Base-by-base conservation (phyloP, 192 early-diverging fungal species). In the Coemansia sp. region DNA sequence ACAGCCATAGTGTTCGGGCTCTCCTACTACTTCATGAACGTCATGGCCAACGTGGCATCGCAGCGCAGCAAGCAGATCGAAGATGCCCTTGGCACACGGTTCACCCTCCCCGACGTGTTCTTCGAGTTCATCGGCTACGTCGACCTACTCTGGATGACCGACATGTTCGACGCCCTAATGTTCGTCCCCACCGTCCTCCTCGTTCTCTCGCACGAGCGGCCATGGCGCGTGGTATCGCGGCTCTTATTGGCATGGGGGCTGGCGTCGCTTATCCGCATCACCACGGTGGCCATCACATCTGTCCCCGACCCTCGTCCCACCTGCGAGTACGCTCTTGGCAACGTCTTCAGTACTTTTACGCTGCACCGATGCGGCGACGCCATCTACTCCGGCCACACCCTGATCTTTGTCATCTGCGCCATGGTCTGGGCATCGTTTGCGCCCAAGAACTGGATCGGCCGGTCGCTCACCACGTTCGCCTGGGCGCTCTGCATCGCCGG, bases 301-400 rank as follows among this genome's bases (percentile, higher is more conserved):
- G 75, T 85, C 28, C 87, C 87, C 4, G 87, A 88, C 47, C 83
- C 87, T 2, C 83, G 87, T 2, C 67, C 78, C 4, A 72, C 78
- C 1, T 88, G 87, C 60, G 68, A 83, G 52, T 85, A 83, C 53
- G 82, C 75, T 2, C 20, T 65, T 2, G 83, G 80, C 48, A 81
- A 85, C 35, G 78, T 86, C 60, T 86, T 87, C 49, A 83, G 83
- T 1, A 71, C 83, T 3, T 87, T 88, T 54, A 58, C 69, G 16
- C 30, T 85, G 35, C 85, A 87, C 27, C 70, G 85, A 7, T 88
- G 87, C 62, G 87, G 87, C 27, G 87, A 88, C 47, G 81, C 81
- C 22, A 88, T 87, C 46, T 88, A 84, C 58, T 84, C 82, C 22
- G 87, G 87, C 24, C 87, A 88, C 65, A 86, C 87, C 9, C 60